Conservation (phyloP, 2,329 filamentous ascomycete species). For the Sordariomycetes sp. region DNA sequence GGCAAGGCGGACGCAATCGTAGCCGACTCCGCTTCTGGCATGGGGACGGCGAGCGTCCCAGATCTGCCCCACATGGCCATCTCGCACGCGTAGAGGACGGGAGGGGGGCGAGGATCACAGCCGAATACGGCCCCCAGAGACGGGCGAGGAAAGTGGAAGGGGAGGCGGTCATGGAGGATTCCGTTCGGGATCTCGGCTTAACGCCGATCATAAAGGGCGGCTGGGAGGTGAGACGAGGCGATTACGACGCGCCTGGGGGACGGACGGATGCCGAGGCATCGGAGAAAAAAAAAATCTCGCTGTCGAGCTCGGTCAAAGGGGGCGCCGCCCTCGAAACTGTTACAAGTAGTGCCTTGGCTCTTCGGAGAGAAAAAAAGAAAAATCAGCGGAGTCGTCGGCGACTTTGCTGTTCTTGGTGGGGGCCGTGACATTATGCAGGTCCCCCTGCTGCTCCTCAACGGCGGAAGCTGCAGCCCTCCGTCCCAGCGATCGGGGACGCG, state of each 20-base stretch:
- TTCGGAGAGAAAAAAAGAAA: neutral
- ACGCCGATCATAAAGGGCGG: neutral
- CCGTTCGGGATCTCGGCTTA: neutral
- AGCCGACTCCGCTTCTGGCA: neutral
- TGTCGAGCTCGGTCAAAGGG: no score
- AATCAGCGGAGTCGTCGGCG: neutral
- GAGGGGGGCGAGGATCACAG: neutral
- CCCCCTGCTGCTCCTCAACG: neutral
- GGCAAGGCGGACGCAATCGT: neutral
- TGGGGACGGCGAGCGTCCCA: neutral
- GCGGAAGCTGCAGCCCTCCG: neutral
- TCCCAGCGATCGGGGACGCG: neutral
- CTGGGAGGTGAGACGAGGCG: neutral
- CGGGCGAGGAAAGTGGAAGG: neutral
- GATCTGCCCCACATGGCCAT: neutral
- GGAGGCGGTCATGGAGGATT: neutral
- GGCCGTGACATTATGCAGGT: neutral
- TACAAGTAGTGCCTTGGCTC: no score
- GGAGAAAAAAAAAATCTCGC: no score
- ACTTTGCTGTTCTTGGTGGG: neutral
- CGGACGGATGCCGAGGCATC: no score
- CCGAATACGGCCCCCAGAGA: neutral
- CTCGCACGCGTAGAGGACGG: neutral
- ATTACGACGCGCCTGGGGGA: neutral
- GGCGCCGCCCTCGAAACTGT: no score